Evolutionary conservation across 306 rosid species (phyloP).

Genomic region (Abrus precatorius): DNA sequence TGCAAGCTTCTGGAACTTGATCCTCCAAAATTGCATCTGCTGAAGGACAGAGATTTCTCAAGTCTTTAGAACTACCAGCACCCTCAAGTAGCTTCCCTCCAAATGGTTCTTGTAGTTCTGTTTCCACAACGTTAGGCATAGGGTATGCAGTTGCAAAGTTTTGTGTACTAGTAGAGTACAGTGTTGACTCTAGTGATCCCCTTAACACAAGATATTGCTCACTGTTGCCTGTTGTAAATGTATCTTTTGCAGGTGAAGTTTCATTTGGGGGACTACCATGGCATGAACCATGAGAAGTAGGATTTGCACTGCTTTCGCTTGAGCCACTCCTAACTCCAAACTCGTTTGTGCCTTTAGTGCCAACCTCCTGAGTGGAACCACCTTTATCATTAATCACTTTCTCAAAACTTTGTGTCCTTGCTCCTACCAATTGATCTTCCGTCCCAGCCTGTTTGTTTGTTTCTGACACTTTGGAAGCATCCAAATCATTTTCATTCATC

Average conservation of each 20-base stretch:
- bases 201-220: slow-evolving; percentile 52
- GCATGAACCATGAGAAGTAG: slow-evolving; percentile 71
- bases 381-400: slow-evolving; percentile 51
- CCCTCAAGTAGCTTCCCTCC: slow-evolving; percentile 74
- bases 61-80: slow-evolving; percentile 83
- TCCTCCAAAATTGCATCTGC: slow-evolving; percentile 69
- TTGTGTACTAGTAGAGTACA: slow-evolving; percentile 45
- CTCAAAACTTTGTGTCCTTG: slow-evolving; percentile 47
- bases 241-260: slow-evolving; percentile 52
- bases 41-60: slow-evolving; percentile 74
- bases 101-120: slow-evolving; percentile 66
- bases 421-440: slow-evolving; percentile 52
- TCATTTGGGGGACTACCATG: slow-evolving; percentile 71
- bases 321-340: slow-evolving; percentile 62
- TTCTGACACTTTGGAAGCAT: slow-evolving; percentile 48
- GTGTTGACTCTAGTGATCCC: slow-evolving; percentile 56
- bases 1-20: slow-evolving; percentile 58
- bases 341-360: slow-evolving; percentile 48
- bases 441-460: slow-evolving; percentile 40
- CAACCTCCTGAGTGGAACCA: slow-evolving; percentile 41
- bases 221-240: slow-evolving; percentile 38
- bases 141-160: slow-evolving; percentile 44
- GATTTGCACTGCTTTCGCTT: slow-evolving; percentile 66
- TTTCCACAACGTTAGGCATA: slow-evolving; percentile 45
- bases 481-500: slow-evolving; percentile 57